These are phyloP conservation scores for Euclidium syriacum DNA, from an alignment of 345 rosid genomes.

Conservation along the genomic window DNA sequence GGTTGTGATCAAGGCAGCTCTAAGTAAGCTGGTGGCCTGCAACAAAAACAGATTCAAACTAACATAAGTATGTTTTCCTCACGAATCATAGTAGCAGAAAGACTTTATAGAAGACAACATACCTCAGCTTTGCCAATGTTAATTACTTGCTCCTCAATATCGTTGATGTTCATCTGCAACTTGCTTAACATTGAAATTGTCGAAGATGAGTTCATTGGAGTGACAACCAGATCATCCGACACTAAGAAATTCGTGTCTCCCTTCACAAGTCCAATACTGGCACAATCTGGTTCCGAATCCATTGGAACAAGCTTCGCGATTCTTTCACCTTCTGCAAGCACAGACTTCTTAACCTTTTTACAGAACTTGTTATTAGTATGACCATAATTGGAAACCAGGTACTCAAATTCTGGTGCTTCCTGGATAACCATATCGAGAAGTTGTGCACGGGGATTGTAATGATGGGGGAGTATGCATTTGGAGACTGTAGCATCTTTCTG, in stretches of 20 bases:
- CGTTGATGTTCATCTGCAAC: neutral
- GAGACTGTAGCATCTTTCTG: neutral
- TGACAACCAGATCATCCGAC: conserved; percentile 14
- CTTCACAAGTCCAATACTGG: neutral
- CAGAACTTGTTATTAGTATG: neutral
- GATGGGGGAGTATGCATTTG: conserved; percentile 1
- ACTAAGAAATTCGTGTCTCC: conserved; percentile 12
- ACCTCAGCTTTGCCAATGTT: neutral
- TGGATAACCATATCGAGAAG: neutral
- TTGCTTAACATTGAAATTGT: conserved; percentile 3
- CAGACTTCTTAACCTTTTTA: neutral
- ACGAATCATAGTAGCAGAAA: too few relatives aligned
- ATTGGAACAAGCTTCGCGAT: neutral
- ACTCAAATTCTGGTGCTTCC: neutral
- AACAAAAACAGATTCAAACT: neutral
- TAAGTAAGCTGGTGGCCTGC: conserved; percentile 16
- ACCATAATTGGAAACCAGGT: neutral
- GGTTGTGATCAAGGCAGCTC: conserved; percentile 17
- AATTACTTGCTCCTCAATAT: conserved; percentile 20
- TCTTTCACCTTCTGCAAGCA: neutral
- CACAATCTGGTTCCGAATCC: neutral
- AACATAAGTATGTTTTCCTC: neutral
- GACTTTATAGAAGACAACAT: neutral
- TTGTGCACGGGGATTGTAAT: neutral
- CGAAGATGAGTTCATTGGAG: conserved; percentile 22